Evolutionary conservation across 73 alveolate genomes (phyloP).

Genomic region (Symbiodinium natans): DNA sequence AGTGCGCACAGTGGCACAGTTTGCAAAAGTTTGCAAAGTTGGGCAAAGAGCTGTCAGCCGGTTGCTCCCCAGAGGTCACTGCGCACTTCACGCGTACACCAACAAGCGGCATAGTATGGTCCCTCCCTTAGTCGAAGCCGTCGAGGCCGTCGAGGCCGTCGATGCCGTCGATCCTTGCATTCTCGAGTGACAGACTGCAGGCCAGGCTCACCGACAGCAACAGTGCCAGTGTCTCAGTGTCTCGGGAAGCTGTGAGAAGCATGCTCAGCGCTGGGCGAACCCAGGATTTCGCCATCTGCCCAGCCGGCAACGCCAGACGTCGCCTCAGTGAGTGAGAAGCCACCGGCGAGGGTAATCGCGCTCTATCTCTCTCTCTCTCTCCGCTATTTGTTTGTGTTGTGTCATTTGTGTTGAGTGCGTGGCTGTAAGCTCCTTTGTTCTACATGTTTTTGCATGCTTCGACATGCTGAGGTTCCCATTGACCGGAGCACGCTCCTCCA

Average conservation of each 20-base stretch:
- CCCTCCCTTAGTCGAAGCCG: too few species aligned
- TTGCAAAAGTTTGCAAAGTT: too few species aligned
- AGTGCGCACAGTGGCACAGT: too few species aligned
- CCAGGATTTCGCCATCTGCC: constrained; percentile 43
- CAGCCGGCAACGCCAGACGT: constrained; percentile 45
- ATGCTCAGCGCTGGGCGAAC: neutral
- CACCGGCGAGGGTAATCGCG: neutral
- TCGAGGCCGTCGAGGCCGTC: too few species aligned
- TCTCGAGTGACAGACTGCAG: neutral
- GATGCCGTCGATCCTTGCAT: too few species aligned
- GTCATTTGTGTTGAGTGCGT: neutral
- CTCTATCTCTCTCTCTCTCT: too few species aligned
- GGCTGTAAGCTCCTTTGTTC: neutral
- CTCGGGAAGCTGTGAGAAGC: neutral
- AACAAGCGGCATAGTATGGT: neutral
- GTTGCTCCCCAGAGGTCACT: neutral
- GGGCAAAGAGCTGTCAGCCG: too few species aligned
- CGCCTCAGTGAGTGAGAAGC: neutral
- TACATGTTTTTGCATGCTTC: neutral
- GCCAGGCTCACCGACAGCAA: constrained; percentile 1
- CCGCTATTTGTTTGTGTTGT: too few species aligned
- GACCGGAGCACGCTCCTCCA: constrained; percentile 66
- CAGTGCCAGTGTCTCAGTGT: neutral
- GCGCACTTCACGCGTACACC: constrained; percentile 14
- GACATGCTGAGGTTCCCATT: constrained; percentile 43